These are phyloP conservation scores for Talaromyces sp. DNA, from an alignment of 2,329 filamentous ascomycete genomes.

Conservation along the genomic window DNA sequence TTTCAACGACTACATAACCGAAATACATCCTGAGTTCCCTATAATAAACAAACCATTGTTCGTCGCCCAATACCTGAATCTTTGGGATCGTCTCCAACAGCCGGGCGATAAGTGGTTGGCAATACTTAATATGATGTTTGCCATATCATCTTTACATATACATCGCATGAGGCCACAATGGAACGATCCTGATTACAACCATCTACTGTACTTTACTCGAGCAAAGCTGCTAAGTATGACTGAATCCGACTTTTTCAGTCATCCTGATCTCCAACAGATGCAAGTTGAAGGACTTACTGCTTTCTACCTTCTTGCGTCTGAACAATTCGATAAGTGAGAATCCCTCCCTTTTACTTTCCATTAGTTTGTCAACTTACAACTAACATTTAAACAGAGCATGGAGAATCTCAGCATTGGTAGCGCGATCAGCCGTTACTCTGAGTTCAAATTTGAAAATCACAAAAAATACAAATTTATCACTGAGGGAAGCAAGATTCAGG, in stretches of 20 bases:
- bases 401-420: conserved; percentile 34
- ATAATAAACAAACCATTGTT: not conserved
- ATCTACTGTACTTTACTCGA: conserved; percentile 40
- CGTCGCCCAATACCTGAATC: not conserved
- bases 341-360: not conserved
- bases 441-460: conserved; percentile 41
- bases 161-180: conserved; percentile 34
- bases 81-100: not conserved
- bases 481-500: conserved; percentile 42
- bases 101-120: conserved; percentile 17
- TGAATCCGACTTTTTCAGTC: conserved; percentile 29
- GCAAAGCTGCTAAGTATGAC: conserved; percentile 39
- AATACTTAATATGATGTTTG: conserved; percentile 46
- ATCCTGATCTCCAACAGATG: conserved; percentile 35
- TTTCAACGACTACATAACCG: not conserved
- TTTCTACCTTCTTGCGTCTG: conserved; percentile 39
- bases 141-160: conserved; percentile 40
- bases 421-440: conserved; percentile 39
- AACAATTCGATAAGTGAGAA: conserved; percentile 6
- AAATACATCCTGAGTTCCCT: not conserved
- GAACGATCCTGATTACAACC: conserved; percentile 34
- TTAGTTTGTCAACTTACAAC: not conserved
- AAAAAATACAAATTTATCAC: conserved; percentile 26
- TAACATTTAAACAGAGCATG: not conserved
- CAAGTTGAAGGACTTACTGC: conserved; percentile 41